These are phyloP conservation scores for Fusarium brachygibbosum DNA, from an alignment of 2,329 filamentous ascomycete species.

Conservation along the genomic window DNA sequence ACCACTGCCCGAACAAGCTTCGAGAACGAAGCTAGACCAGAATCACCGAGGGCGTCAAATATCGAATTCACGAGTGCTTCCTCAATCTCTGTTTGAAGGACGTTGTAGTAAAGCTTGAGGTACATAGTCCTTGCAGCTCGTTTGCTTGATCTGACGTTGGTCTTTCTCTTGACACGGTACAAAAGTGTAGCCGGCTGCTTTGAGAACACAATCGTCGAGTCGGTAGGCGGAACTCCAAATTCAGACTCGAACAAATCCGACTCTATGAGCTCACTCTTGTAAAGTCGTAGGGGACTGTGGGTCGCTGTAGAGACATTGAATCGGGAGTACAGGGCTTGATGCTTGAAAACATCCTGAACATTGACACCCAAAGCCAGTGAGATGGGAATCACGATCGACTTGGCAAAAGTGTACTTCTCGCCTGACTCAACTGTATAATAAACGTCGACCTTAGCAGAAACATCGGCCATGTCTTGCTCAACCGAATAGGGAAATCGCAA, in stretches of 20 bases:
- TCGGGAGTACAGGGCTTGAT: slow-evolving; percentile 82
- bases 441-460: slow-evolving; percentile 82
- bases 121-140: slow-evolving; percentile 65
- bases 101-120: slow-evolving; percentile 80
- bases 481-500: slow-evolving; percentile 85
- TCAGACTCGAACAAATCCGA: slow-evolving; percentile 77
- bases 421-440: slow-evolving; percentile 77
- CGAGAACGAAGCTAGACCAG: slow-evolving; percentile 61
- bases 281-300: slow-evolving; percentile 78
- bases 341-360: slow-evolving; percentile 95
- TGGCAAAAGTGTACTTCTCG: slow-evolving; percentile 55
- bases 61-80: slow-evolving; percentile 62
- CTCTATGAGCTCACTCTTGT: slow-evolving; percentile 76
- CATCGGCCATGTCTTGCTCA: slow-evolving; percentile 79
- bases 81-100: slow-evolving; percentile 80
- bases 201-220: slow-evolving; percentile 76
- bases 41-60: slow-evolving; percentile 54
- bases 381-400: slow-evolving; percentile 75
- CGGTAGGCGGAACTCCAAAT: slow-evolving; percentile 67
- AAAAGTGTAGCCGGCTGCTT: slow-evolving; percentile 85
- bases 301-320: slow-evolving; percentile 91
- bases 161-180: slow-evolving; percentile 79
- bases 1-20: slow-evolving; percentile 62
- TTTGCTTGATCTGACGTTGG: slow-evolving; percentile 53
- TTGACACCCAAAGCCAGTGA: slow-evolving; percentile 91